Percentiles rank a stretch among this genome's conserved stretches.
Conservation (phyloP, 306 rosid species). For the Abrus precatorius region DNA sequence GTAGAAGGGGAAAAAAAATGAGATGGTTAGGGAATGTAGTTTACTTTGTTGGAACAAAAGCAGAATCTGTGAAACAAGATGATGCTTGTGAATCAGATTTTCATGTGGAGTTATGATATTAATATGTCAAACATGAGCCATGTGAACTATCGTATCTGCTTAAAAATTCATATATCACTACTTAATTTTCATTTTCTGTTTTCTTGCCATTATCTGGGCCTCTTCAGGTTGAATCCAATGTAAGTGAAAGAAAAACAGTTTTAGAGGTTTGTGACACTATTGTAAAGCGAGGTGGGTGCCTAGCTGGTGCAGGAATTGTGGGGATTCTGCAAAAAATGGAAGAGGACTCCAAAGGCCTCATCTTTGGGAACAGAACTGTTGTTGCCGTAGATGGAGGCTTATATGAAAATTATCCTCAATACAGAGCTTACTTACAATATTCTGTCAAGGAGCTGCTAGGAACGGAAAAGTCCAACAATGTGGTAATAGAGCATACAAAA, state of each 20-base stretch:
- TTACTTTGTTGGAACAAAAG: too few species aligned
- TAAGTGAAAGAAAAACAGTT: slow-evolving; percentile 70
- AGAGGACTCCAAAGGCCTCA: slow-evolving; percentile 65
- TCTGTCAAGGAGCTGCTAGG: slow-evolving; percentile 79
- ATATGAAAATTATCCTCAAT: slow-evolving; percentile 86
- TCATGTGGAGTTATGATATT: slow-evolving; percentile 1
- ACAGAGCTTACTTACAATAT: slow-evolving; percentile 66
- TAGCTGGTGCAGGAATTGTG: slow-evolving; percentile 97
- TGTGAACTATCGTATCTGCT: not conserved
- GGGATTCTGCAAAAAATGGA: slow-evolving; percentile 91
- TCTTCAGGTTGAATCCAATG: slow-evolving; percentile 71
- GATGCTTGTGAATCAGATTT: not conserved
- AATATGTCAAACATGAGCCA: not conserved
- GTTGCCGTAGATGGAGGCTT: slow-evolving; percentile 97
- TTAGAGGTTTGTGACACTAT: slow-evolving; percentile 86
- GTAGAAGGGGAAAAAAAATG: not conserved
- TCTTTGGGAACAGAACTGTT: slow-evolving; percentile 83
- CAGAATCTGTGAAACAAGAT: not conserved
- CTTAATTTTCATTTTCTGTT: slow-evolving; percentile 19
- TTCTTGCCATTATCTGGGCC: not conserved
- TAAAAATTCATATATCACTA: not conserved
- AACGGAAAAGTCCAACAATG: slow-evolving; percentile 62
- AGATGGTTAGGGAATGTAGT: too few species aligned
- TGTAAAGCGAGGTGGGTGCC: slow-evolving; percentile 87
- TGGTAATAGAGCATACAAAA: slow-evolving; percentile 75